Evolutionary conservation across 2,329 filamentous ascomycete genomes (phyloP).

Genomic region (Calonectria henricotiae): DNA sequence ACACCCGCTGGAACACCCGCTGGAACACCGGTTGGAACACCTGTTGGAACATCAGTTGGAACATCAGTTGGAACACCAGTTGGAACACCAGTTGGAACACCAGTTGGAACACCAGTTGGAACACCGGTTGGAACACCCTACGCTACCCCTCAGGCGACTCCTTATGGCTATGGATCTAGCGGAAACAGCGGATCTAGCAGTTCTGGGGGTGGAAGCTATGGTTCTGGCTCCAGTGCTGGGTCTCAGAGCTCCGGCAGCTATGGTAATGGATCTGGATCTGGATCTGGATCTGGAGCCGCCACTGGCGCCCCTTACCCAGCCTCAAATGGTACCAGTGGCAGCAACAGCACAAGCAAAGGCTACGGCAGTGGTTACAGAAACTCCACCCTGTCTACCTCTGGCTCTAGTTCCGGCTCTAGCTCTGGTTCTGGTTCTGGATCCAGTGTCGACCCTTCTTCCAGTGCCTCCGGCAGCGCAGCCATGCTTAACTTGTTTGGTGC

Average conservation of each 20-base stretch:
- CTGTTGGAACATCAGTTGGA: too few relatives aligned
- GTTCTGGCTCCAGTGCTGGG: background rate
- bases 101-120: background rate
- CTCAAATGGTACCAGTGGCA: background rate
- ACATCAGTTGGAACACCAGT: too few relatives aligned
- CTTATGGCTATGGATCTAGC: too few relatives aligned
- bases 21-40: too few relatives aligned
- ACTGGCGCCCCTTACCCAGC: conserved; percentile 32
- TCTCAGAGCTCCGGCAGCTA: background rate
- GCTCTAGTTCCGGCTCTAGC: background rate
- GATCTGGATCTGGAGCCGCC: conserved; percentile 41
- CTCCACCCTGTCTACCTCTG: background rate
- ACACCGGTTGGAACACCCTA: conserved; percentile 6
- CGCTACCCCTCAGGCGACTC: background rate
- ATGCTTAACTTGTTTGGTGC: conserved; percentile 55
- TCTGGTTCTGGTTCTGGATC: conserved; percentile 39
- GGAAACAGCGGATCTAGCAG: background rate
- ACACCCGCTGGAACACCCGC: background rate
- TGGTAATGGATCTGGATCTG: background rate
- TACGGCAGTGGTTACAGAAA: conserved; percentile 4
- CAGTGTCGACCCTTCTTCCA: conserved; percentile 44
- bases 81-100: background rate
- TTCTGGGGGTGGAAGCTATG: background rate
- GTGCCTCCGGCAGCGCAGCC: conserved; percentile 46
- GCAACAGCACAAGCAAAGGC: background rate